Conservation (phyloP, 805 yeast genomes). For the Pichia ethanolica region DNA sequence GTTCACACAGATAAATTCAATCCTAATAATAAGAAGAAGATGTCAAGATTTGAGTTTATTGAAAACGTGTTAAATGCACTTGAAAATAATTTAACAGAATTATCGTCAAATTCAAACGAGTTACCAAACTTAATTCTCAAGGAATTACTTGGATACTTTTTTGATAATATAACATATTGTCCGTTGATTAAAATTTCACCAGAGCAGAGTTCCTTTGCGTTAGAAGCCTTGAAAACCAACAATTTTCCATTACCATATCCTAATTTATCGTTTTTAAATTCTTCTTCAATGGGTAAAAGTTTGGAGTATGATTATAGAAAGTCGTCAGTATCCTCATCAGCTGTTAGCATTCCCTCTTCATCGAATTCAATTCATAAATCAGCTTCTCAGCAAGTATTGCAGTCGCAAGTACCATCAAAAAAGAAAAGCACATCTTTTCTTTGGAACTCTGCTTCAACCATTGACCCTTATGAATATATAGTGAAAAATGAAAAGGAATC, state of each 20-base stretch:
- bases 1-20: conserved; percentile 72
- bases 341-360: neutral
- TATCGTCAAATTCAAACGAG: conserved; percentile 8
- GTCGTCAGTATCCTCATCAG: conserved; percentile 5
- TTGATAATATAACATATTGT: conserved; percentile 56
- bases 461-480: conserved; percentile 34
- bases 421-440: conserved; percentile 26
- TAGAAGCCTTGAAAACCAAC: conserved; percentile 14
- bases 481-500: conserved; percentile 18
- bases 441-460: conserved; percentile 17
- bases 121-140: conserved; percentile 28
- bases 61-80: conserved; percentile 28
- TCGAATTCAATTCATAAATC: neutral
- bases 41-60: conserved; percentile 57
- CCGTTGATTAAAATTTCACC: conserved; percentile 41
- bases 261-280: conserved; percentile 14
- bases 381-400: neutral
- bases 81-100: conserved; percentile 13
- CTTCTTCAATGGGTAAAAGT: neutral
- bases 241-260: conserved; percentile 24
- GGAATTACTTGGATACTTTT: conserved; percentile 48
- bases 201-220: conserved; percentile 18
- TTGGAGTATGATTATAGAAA: conserved; percentile 3
- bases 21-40: conserved; percentile 56
- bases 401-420: conserved; percentile 10